Conservation (phyloP, 148 eudicot species). For the Fagopyrum tataricum region DNA sequence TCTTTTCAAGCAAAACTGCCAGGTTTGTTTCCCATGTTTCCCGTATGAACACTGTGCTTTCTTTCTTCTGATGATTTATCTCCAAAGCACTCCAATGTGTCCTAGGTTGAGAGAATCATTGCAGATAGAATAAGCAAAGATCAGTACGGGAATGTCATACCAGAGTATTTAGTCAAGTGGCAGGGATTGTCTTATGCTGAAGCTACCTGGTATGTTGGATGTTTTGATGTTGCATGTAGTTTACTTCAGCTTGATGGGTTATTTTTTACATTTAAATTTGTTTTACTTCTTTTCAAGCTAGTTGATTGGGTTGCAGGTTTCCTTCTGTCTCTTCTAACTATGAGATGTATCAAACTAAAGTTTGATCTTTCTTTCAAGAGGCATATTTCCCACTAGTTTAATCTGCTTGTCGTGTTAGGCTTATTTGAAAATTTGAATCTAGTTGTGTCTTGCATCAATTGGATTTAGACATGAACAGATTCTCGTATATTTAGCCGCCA, state of each 20-base stretch:
- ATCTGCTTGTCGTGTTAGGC: too few relatives aligned
- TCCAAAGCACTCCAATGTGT: constrained; percentile 12
- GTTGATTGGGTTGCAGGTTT: not conserved
- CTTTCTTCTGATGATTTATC: not conserved
- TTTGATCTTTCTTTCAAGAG: not conserved
- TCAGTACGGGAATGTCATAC: constrained; percentile 41
- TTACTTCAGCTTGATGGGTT: not conserved
- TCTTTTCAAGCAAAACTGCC: constrained; percentile 87
- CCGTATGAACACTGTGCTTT: not conserved
- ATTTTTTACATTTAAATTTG: not conserved
- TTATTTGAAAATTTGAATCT: not conserved
- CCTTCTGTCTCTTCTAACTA: not conserved
- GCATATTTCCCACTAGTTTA: too few relatives aligned
- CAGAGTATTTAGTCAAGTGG: constrained; percentile 96
- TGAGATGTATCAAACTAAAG: too few relatives aligned
- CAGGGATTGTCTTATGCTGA: constrained; percentile 96
- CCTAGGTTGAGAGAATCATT: constrained; percentile 75
- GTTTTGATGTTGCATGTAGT: not conserved
- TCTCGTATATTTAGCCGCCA: not conserved
- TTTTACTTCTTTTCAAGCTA: not conserved
- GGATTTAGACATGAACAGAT: not conserved
- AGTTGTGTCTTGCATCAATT: not conserved
- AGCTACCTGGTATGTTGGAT: constrained; percentile 74
- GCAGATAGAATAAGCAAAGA: constrained; percentile 66
- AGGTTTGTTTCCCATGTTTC: constrained; percentile 35